Evolutionary conservation across 1,284 basidiomycete genomes (phyloP), one percentile per base, ranked within the genome.

Genomic region (Ganoderma lingzhi): DNA sequence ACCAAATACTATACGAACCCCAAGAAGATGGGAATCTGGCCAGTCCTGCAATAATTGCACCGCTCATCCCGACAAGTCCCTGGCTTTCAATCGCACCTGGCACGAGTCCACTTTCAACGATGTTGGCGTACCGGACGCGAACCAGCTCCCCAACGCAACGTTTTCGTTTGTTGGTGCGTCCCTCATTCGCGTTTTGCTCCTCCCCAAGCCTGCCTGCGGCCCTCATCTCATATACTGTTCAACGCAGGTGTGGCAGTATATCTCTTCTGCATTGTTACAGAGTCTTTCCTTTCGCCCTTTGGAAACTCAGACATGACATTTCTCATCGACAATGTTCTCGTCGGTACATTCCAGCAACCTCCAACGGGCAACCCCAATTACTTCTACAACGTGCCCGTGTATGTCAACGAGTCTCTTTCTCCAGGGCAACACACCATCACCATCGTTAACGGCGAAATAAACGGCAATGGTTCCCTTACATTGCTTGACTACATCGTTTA

Each of bases 281-380:
- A 74, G 15, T 75, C 78, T 1, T 51, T 42, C 42, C 67, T 37
- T 14, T 69, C 61, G 23, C 80, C 79, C 0, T 67, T 72, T 12
- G 79, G 78, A 8, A 70, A 78, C 71, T 75, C 78, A 1, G 78
- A 82, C 68, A 78, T 84, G 79, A 74, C 72, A 0, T 84, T 84
- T 71, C 78, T 75, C 66, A 73, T 84, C 51, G 82, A 84, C 66
- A 77, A 76, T 19, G 65, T 75, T 37, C 53, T 70, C 3, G 76
- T 75, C 2, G 81, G 78, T n/a, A 65, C 68, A 0, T 83, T 81
- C 42, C 39, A 63, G 2, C 67, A 65, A n/a, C 17, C 67, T 23
- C 68, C 74, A 3, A 66, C 62, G 6, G 70, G 72, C 6, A 32
- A 69, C 35, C 14, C 68, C 23, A 59, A 58, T 8, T 72, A 76